Evolutionary conservation across 2,329 filamentous ascomycete species (phyloP), one percentile per base, ranked within the genome.

Genomic region (Ophiostoma novo-ulmi): DNA sequence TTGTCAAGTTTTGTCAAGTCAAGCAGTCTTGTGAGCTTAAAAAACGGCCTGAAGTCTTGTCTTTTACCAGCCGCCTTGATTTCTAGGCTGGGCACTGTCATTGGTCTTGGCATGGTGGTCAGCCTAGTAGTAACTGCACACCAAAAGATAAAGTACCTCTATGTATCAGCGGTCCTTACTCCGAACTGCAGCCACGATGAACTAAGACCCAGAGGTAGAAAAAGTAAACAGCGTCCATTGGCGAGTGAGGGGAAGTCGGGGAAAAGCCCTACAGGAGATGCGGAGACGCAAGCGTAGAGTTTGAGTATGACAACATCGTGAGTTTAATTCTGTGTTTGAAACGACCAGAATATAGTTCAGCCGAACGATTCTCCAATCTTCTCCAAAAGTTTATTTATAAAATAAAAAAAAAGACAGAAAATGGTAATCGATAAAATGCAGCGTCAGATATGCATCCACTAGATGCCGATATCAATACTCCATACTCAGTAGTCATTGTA

Each of bases 171-270:
- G 52, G n/a, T 14, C n/a, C 26, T 58, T 58, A 26, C 52, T 13
- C 22, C 44, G 44, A 20, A 6, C 44, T n/a, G 44, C 6, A 48
- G 44, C 17, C 44, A 48, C 44, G 8, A n/a, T 1, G 17, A 48
- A 48, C 44, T 48, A 48, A 48, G 20, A 48, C 44, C 20, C 44
- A 7, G 17, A 20, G n/a, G 44, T 48, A 48, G 44, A 48, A 58
- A 26, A 58, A 26, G n/a, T 26, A 22, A 58, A 13, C 10, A 58
- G 52, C n/a, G 5, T 22, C 11, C 22, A 58, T 11, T 20, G 17
- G 14, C 11, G 52, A 58, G 31, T 58, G 52, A 58, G 52, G 52
- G 52, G 52, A 58, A 58, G 52, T 58, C 52, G 52, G 52, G 52
- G 52, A 26, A 58, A 44, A 11, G 3, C 1, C n/a, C 52, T 10